Conservation (phyloP, 1,284 basidiomycete genomes). For the Fomitiporia mediterranea region DNA sequence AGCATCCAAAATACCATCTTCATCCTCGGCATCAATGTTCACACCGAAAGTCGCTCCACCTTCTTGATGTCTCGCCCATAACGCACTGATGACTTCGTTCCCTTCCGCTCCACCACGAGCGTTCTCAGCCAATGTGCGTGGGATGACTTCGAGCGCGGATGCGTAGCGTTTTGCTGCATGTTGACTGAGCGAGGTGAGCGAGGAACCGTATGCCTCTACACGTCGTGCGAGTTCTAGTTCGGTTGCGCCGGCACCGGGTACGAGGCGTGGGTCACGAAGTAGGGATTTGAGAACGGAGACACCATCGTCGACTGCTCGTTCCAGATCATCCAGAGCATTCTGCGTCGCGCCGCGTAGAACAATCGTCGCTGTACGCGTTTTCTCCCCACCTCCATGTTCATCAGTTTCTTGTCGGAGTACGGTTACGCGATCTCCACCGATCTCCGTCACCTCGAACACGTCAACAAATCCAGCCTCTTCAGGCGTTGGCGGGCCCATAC, state of each 20-base stretch:
- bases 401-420: conserved; percentile 84
- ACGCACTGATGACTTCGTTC: conserved; percentile 83
- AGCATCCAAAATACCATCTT: conserved; percentile 66
- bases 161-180: conserved; percentile 93
- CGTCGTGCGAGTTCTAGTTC: conserved; percentile 89
- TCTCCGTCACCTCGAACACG: conserved; percentile 92
- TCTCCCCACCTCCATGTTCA: conserved; percentile 66
- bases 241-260: conserved; percentile 92
- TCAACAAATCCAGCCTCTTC: conserved; percentile 97
- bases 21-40: conserved; percentile 83
- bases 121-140: conserved; percentile 93
- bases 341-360: conserved; percentile 97
- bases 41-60: conserved; percentile 80
- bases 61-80: conserved; percentile 88
- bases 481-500: conserved; percentile 91
- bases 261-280: conserved; percentile 85
- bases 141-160: conserved; percentile 87
- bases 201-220: conserved; percentile 83
- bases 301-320: conserved; percentile 95
- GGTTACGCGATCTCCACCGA: conserved; percentile 97
- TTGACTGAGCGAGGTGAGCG: conserved; percentile 88
- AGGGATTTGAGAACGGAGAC: conserved; percentile 96
- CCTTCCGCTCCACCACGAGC: conserved; percentile 87
- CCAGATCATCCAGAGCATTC: conserved; percentile 92
- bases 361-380: conserved; percentile 85